A percentile compares a stretch with the other conserved stretches of the same genome.
These are phyloP conservation scores for Colletotrichum incanum DNA, from an alignment of 2,329 filamentous ascomycete species.

Conservation along the genomic window DNA sequence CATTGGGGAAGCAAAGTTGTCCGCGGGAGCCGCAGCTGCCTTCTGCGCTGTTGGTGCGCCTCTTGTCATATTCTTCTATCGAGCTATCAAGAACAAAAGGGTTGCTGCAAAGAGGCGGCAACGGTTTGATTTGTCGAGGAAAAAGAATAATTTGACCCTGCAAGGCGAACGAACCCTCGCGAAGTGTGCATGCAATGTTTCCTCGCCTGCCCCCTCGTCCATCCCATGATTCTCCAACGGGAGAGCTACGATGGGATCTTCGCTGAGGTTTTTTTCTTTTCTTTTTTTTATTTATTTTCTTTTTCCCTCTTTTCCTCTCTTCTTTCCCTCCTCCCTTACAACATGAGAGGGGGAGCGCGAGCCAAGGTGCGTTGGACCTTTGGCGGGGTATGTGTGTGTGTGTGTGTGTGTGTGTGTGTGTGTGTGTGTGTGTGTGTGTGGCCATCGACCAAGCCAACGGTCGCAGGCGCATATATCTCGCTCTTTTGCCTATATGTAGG, in stretches of 20 bases:
- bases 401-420: neutral
- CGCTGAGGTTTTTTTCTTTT: too few relatives aligned
- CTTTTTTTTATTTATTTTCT: neutral
- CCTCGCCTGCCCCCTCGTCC: neutral
- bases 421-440: neutral
- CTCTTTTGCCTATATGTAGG: constrained; percentile 5
- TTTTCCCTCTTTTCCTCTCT: neutral
- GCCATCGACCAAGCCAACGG: neutral
- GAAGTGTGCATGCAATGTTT: neutral
- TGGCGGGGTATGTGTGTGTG: neutral
- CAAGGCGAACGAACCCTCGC: neutral
- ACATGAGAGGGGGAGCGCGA: neutral
- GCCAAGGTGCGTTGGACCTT: neutral
- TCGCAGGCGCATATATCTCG: neutral
- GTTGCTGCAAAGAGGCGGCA: too few relatives aligned
- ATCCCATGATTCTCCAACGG: neutral
- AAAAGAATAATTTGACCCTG: neutral
- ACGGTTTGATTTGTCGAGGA: neutral
- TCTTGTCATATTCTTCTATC: neutral
- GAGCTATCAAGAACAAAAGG: neutral
- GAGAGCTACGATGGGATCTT: neutral
- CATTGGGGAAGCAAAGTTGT: constrained; percentile 5
- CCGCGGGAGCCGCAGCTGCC: neutral
- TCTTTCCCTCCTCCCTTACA: neutral
- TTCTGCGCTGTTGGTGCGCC: neutral